A percentile compares a stretch with the other conserved stretches of the same genome.
These are phyloP conservation scores for Trichophyton mentagrophytes DNA, from an alignment of 2,329 filamentous ascomycete species.

Conservation along the genomic window DNA sequence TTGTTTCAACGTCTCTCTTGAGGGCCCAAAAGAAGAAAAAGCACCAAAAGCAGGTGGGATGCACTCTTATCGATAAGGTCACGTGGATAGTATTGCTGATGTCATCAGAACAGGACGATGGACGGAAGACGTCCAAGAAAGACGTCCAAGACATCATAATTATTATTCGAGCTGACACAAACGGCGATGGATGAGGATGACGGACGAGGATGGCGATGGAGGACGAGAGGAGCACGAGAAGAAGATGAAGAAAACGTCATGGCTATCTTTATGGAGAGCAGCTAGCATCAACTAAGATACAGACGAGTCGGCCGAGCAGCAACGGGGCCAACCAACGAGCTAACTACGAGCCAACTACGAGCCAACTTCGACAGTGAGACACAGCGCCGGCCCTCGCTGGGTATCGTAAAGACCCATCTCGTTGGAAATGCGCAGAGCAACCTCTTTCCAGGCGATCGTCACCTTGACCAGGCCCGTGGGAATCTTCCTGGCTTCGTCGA, in stretches of 20 bases:
- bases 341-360: slow-evolving; percentile 15
- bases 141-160: too few relatives aligned
- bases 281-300: neutral
- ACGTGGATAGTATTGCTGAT: neutral
- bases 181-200: neutral
- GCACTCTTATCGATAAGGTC: neutral
- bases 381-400: slow-evolving; percentile 23
- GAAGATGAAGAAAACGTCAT: neutral
- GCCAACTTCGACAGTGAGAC: slow-evolving; percentile 22
- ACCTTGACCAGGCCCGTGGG: slow-evolving; percentile 19
- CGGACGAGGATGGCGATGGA: neutral
- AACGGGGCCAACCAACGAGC: neutral
- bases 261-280: neutral
- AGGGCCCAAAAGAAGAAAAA: neutral
- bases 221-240: neutral
- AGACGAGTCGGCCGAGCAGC: neutral
- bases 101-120: too few relatives aligned
- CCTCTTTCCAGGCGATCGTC: slow-evolving; percentile 26
- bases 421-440: slow-evolving; percentile 32
- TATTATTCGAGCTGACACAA: too few relatives aligned
- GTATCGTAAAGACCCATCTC: slow-evolving; percentile 36
- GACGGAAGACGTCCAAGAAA: too few relatives aligned
- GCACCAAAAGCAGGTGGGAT: neutral
- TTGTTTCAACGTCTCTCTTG: too few relatives aligned
- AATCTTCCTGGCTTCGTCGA: slow-evolving; percentile 10